Conservation (phyloP, 352 stramenopile genomes). For the Pythium rishiriense region DNA sequence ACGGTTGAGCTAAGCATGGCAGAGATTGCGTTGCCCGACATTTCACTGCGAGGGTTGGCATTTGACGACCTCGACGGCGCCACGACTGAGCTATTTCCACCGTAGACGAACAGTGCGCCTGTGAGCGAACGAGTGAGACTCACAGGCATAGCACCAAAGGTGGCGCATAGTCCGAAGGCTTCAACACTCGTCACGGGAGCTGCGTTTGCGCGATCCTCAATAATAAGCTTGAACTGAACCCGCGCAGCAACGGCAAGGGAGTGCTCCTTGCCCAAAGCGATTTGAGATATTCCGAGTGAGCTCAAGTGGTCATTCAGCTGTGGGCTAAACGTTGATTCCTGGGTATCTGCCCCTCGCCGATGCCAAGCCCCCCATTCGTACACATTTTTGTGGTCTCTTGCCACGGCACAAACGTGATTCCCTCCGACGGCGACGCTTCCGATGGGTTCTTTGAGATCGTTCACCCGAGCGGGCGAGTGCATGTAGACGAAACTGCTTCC, state of each 20-base stretch:
- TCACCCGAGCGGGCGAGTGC: constrained; percentile 53
- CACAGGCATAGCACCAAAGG: constrained; percentile 50
- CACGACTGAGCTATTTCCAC: neutral
- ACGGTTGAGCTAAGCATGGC: constrained; percentile 38
- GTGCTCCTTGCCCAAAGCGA: constrained; percentile 62
- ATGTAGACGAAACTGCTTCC: constrained; percentile 80
- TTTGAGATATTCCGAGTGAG: constrained; percentile 42
- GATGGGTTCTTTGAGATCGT: constrained; percentile 62
- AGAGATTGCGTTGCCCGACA: constrained; percentile 13
- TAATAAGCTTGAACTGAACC: constrained; percentile 44
- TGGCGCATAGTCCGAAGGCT: constrained; percentile 44
- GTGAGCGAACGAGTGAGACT: constrained; percentile 42
- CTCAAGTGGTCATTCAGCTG: constrained; percentile 48
- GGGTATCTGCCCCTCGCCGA: constrained; percentile 40
- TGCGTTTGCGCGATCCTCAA: constrained; percentile 24
- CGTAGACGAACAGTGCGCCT: constrained; percentile 36
- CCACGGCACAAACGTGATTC: constrained; percentile 73
- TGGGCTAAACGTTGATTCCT: constrained; percentile 58
- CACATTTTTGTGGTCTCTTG: constrained; percentile 42
- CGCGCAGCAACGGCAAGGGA: constrained; percentile 49
- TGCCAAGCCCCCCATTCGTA: constrained; percentile 77
- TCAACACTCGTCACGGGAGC: constrained; percentile 22
- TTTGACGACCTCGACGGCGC: neutral
- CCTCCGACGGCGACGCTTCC: constrained; percentile 51
- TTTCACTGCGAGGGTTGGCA: neutral